Evolutionary conservation across 176 grass and related monocot genomes (phyloP).

Genomic region (Eleusine coracana): DNA sequence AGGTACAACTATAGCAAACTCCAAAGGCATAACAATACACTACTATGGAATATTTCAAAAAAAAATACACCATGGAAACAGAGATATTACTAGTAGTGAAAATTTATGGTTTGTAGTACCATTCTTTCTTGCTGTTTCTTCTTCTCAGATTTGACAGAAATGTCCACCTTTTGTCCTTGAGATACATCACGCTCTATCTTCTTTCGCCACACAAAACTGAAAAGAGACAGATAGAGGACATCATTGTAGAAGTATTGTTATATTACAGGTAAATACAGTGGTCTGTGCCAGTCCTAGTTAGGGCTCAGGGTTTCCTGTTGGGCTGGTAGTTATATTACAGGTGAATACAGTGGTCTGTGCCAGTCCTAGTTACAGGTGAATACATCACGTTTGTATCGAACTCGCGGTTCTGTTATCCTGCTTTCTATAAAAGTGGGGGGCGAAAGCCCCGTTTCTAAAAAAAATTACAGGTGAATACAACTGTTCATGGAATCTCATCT

Average conservation of each 20-base stretch:
- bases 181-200: slow-evolving; percentile 90
- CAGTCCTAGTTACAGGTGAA: too few species aligned
- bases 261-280: slow-evolving; percentile 18
- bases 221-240: slow-evolving; percentile 23
- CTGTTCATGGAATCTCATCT: not conserved
- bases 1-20: not conserved
- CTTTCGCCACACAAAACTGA: slow-evolving; percentile 96
- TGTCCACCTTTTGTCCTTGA: slow-evolving; percentile 76
- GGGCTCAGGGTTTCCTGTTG: too few species aligned
- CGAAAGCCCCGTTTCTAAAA: too few species aligned
- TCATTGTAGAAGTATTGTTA: slow-evolving; percentile 26
- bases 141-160: slow-evolving; percentile 94
- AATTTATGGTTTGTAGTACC: slow-evolving; percentile 54
- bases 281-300: too few species aligned
- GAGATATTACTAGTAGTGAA: slow-evolving; percentile 13
- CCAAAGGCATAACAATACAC: not conserved
- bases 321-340: too few species aligned
- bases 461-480: not conserved
- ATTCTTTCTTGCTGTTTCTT: slow-evolving; percentile 87
- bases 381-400: too few species aligned
- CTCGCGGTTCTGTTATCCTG: too few species aligned
- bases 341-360: too few species aligned
- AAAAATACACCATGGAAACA: not conserved
- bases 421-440: too few species aligned
- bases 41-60: not conserved